Percentiles rank a stretch among this genome's conserved stretches.
Evolutionary conservation across 768 basidiomycete genomes (phyloP).

Genomic region (Nidularia sp.): DNA sequence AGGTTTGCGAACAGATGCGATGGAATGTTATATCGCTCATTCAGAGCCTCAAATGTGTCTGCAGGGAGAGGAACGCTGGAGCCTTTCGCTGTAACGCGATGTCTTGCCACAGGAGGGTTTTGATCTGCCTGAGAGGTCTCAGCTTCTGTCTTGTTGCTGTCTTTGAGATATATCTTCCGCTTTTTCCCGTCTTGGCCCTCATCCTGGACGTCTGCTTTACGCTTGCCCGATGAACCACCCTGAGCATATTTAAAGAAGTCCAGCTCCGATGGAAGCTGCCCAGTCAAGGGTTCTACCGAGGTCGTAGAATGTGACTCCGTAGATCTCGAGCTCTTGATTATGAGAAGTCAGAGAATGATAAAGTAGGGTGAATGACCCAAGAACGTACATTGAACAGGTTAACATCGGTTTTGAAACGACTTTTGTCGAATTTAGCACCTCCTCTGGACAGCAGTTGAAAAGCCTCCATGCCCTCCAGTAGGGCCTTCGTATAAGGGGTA

Average conservation of each 20-base stretch:
- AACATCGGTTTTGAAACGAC: conserved; percentile 64
- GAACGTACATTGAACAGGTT: conserved; percentile 58
- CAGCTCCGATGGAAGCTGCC: conserved; percentile 66
- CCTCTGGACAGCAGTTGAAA: conserved; percentile 90
- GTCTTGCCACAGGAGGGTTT: conserved; percentile 21
- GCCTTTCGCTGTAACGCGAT: conserved; percentile 77
- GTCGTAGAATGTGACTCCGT: too few species aligned
- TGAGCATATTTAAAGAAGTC: conserved; percentile 92
- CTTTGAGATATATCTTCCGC: conserved; percentile 20
- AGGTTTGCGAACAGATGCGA: conserved; percentile 66
- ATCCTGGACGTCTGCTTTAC: conserved; percentile 29
- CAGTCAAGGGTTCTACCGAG: conserved; percentile 14
- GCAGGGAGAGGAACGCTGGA: conserved; percentile 58
- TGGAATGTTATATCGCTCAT: conserved; percentile 52
- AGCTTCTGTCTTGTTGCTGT: conserved; percentile 5
- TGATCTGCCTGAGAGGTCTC: conserved; percentile 15
- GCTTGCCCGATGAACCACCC: conserved; percentile 42
- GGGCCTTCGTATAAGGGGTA: not conserved
- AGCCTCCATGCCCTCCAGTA: conserved; percentile 59
- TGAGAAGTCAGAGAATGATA: too few species aligned
- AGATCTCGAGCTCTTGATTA: too few species aligned
- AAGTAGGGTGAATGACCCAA: too few species aligned
- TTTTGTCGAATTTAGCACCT: conserved; percentile 78
- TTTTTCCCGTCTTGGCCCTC: conserved; percentile 23
- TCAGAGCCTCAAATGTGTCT: conserved; percentile 56